Evolutionary conservation across 2,329 filamentous ascomycete species (phyloP).

Genomic region (Aspergillus persii): DNA sequence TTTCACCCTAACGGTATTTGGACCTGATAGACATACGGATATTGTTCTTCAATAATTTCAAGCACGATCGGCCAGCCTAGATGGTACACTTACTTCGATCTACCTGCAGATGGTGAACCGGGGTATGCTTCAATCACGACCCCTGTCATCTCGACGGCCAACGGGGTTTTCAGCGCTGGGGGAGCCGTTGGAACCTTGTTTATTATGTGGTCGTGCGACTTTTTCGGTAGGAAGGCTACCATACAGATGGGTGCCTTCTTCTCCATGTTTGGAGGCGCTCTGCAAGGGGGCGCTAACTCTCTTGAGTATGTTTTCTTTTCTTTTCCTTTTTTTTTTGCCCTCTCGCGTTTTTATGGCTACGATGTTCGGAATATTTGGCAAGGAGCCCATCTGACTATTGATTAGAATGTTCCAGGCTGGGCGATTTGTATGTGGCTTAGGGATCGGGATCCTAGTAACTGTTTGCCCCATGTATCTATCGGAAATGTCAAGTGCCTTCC

Average conservation of each 20-base stretch:
- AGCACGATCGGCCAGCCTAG: slow-evolving; percentile 55
- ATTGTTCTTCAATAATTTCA: slow-evolving; percentile 51
- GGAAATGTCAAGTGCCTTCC: slow-evolving; percentile 42
- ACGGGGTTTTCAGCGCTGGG: slow-evolving; percentile 50
- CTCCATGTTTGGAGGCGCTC: slow-evolving; percentile 46
- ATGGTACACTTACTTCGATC: slow-evolving; percentile 51
- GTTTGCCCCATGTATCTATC: slow-evolving; percentile 48
- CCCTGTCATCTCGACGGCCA: slow-evolving; percentile 48
- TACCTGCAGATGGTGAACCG: slow-evolving; percentile 43
- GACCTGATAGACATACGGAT: slow-evolving; percentile 48
- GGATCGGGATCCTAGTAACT: slow-evolving; percentile 45
- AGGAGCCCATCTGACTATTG: background rate
- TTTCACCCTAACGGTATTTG: slow-evolving; percentile 1
- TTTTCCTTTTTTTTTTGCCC: background rate
- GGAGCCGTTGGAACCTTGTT: slow-evolving; percentile 49
- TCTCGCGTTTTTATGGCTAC: no score
- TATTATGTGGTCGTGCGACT: slow-evolving; percentile 51
- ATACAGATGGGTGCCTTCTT: slow-evolving; percentile 49
- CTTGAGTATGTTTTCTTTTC: slow-evolving; percentile 33
- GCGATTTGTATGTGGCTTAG: slow-evolving; percentile 43
- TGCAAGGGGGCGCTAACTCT: slow-evolving; percentile 48
- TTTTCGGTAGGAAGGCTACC: slow-evolving; percentile 45
- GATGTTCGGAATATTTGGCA: background rate
- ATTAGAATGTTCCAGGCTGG: slow-evolving; percentile 46
- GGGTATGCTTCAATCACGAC: slow-evolving; percentile 50